Conservation (phyloP, 1,284 basidiomycete genomes). For the Ceratobasidium sp. region DNA sequence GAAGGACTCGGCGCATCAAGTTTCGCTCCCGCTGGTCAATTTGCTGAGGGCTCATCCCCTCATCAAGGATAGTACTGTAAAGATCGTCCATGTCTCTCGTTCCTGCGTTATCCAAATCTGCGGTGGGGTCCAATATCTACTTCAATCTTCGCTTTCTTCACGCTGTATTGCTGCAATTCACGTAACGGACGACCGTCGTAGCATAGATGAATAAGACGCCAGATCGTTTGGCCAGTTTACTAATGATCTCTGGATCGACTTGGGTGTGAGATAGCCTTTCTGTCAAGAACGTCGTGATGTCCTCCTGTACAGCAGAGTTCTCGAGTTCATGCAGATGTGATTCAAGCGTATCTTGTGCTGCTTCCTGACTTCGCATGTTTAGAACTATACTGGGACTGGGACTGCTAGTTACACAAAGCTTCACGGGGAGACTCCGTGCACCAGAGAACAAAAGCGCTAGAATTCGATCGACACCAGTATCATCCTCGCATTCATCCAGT, state of each 20-base stretch:
- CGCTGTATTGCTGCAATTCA: neutral
- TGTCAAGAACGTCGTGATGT: neutral
- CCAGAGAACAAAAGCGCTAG: neutral
- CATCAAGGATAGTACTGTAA: neutral
- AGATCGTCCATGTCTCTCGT: neutral
- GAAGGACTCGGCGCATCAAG: neutral
- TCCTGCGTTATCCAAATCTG: neutral
- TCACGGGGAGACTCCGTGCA: neutral
- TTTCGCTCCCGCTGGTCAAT: neutral
- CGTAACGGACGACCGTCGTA: neutral
- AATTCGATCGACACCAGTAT: neutral
- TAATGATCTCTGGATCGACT: neutral
- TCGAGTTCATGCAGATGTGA: neutral
- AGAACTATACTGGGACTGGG: constrained; percentile 10
- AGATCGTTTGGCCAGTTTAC: neutral
- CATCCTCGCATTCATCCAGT: constrained; percentile 29
- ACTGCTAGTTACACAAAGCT: constrained; percentile 30
- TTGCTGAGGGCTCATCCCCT: neutral
- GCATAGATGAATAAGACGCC: neutral
- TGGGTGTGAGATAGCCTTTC: neutral
- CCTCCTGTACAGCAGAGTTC: neutral
- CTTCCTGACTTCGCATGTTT: neutral
- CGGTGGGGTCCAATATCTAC: neutral
- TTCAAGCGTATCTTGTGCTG: no score
- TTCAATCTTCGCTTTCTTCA: neutral